Evolutionary conservation across 2,329 filamentous ascomycete species (phyloP).

Genomic region (Stromatinia cepivora): DNA sequence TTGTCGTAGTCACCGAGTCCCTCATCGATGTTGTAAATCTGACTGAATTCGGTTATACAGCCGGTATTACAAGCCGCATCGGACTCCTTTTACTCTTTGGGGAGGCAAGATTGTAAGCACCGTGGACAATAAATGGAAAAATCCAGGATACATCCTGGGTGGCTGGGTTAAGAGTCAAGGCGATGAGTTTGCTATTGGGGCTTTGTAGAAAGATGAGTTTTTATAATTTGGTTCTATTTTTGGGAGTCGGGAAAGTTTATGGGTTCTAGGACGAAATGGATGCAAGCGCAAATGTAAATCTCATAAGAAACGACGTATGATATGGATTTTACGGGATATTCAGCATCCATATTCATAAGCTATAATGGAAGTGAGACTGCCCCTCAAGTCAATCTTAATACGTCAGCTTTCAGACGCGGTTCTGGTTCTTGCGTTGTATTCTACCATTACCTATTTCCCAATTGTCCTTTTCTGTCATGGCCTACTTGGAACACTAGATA

Average conservation of each 20-base stretch:
- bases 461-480: neutral
- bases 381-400: neutral
- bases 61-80: neutral
- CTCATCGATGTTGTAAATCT: neutral
- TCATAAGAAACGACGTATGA: neutral
- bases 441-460: neutral
- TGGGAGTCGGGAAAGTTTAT: neutral
- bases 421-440: neutral
- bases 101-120: neutral
- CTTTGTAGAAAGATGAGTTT: neutral
- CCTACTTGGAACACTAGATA: neutral
- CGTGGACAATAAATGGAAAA: neutral
- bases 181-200: neutral
- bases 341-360: neutral
- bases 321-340: neutral
- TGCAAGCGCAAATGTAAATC: neutral
- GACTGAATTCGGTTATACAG: neutral
- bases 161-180: neutral
- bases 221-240: neutral
- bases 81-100: neutral
- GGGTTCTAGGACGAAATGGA: neutral
- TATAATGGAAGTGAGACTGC: neutral
- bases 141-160: neutral
- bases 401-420: neutral
- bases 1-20: neutral